Evolutionary conservation across 169 alveolate species (phyloP), one percentile per base, ranked within the genome.

Genomic region (Toxoplasma gondii): DNA sequence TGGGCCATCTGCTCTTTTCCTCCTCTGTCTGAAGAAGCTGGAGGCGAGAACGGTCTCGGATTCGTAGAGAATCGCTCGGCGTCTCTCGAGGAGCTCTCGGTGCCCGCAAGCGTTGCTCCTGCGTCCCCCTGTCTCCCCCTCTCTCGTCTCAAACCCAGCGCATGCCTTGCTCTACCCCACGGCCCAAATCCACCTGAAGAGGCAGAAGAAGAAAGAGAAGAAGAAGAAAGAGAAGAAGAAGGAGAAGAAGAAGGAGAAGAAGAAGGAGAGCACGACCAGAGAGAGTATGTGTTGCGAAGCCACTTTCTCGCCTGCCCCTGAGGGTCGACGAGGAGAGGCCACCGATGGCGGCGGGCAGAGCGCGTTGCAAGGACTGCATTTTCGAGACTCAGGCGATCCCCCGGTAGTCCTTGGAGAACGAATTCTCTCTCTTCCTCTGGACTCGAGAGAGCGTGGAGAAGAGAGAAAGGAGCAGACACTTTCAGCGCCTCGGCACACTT

Each of bases 261-360:
- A 49, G 49, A 80, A 38, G 49, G 34, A 27, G 24, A 80, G 34
- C 53, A 80, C 4, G 88, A 34, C 27, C 44, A 80, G 88, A 38
- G 44, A 2, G 88, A 12, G 58, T 49, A 12, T 49, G 58, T 12
- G 4, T 7, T 9, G 22, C 93, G 39, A 36, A 98, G 97, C 99
- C 99, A 98, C 82, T 97, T 97, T 96, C 98, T 97, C 10, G 99
- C 99, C 92, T 98, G 98, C 41, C 98, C 98, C 96, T 98, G 98
- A 0, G 99, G 99, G 91, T 98, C 99, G 84, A 98, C 98, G 96
- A 98, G 96, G 44, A 98, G 96, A 16, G 99, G 99, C 99, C 99
- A 98, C 94, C 99, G 96, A 93, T 97, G 96, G 5, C 98, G 96
- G 74, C 45, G 58, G 36, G 31, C 78, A 12, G 88, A 2, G 41